A percentile compares a stretch with the other conserved stretches of the same genome.
phyloP scores from a whole-genome alignment of 768 basidiomycete genomes.

The Filobasidium wieringae region DNA sequence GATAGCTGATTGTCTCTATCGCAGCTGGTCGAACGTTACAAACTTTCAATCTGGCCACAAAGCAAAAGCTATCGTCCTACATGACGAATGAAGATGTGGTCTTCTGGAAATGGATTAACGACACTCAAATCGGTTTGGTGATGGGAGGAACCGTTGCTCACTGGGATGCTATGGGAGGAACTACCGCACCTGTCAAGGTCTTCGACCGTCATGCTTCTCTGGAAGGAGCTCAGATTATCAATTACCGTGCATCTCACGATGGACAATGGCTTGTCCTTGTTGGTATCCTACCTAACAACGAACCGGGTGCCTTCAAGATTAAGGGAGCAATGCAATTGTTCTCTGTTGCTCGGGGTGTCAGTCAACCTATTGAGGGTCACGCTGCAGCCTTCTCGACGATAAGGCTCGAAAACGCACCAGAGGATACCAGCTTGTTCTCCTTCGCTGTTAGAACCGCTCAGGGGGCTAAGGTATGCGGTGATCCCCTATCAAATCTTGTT shows the following conservation, averaged over 20 bases:
- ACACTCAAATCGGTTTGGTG: constrained; percentile 83
- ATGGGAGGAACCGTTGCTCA: constrained; percentile 87
- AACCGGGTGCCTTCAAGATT: constrained; percentile 72
- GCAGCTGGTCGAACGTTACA: constrained; percentile 86
- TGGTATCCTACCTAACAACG: constrained; percentile 73
- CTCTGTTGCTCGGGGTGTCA: constrained; percentile 80
- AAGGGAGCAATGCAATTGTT: constrained; percentile 98
- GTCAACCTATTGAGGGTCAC: constrained; percentile 96
- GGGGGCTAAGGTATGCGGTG: constrained; percentile 72
- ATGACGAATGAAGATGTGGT: constrained; percentile 84
- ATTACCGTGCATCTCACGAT: constrained; percentile 82
- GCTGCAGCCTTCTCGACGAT: constrained; percentile 91
- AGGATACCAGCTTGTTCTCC: constrained; percentile 78
- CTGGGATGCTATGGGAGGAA: constrained; percentile 52
- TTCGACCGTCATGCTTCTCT: constrained; percentile 96
- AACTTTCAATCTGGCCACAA: constrained; percentile 94
- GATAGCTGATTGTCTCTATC: constrained; percentile 8
- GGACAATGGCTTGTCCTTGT: constrained; percentile 97
- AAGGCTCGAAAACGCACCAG: constrained; percentile 76
- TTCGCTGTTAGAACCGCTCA: constrained; percentile 94
- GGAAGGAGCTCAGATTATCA: constrained; percentile 91
- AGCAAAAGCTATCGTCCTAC: constrained; percentile 95
- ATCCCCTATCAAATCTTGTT: neutral
- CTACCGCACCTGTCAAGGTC: constrained; percentile 35
- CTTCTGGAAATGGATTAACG: constrained; percentile 98